A percentile compares a stretch with the other conserved stretches of the same genome.
Evolutionary conservation across 805 yeast genomes (phyloP).

Genomic region (Candida loeiensis): DNA sequence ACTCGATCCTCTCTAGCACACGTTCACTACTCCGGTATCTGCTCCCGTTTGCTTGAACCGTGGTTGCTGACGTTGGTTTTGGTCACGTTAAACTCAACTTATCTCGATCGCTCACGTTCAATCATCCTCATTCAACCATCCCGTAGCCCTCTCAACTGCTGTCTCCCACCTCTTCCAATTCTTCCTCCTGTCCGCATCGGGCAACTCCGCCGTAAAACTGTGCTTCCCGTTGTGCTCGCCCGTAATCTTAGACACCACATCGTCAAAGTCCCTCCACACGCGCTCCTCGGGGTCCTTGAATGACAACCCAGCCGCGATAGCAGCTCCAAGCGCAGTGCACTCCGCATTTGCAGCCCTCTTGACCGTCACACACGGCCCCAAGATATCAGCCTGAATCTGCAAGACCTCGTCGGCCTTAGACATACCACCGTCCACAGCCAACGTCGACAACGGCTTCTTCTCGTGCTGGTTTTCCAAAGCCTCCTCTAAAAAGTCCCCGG

Average conservation of each 20-base stretch:
- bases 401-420: slow-evolving; percentile 85
- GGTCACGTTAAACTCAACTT: too few species aligned
- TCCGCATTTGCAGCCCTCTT: slow-evolving; percentile 79
- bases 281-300: slow-evolving; percentile 47
- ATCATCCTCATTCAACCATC: slow-evolving; percentile 59
- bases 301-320: slow-evolving; percentile 87
- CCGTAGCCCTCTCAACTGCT: slow-evolving; percentile 76
- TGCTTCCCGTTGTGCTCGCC: slow-evolving; percentile 25
- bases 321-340: slow-evolving; percentile 95
- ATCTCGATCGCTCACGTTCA: too few species aligned
- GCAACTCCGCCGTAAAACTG: slow-evolving; percentile 40
- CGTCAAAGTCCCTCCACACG: slow-evolving; percentile 73
- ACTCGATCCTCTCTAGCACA: too few species aligned
- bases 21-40: too few species aligned
- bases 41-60: neutral
- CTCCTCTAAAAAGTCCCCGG: slow-evolving; percentile 56
- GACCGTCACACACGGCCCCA: slow-evolving; percentile 83
- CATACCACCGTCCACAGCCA: slow-evolving; percentile 95
- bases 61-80: neutral
- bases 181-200: slow-evolving; percentile 55
- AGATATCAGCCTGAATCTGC: slow-evolving; percentile 89
- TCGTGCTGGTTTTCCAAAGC: slow-evolving; percentile 43
- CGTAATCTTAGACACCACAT: slow-evolving; percentile 47
- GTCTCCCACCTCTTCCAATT: slow-evolving; percentile 78
- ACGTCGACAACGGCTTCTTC: slow-evolving; percentile 43